Evolutionary conservation across 179 eudicot genomes (phyloP).

Genomic region (Sideroxylon spinosum): DNA sequence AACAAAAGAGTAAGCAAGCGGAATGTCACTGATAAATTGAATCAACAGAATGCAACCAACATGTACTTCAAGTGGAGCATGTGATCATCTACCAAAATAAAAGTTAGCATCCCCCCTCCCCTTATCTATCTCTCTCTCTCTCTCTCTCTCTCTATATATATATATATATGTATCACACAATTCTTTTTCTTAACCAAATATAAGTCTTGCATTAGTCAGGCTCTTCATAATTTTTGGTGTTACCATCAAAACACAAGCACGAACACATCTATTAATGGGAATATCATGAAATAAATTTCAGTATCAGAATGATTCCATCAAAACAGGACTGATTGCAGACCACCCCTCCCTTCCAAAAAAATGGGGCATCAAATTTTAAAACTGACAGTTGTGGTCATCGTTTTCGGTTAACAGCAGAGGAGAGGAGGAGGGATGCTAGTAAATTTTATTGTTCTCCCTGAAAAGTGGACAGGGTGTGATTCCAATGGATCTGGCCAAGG

Average conservation of each 20-base stretch:
- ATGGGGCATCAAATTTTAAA: neutral
- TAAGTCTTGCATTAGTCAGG: neutral
- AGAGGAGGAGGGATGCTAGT: neutral
- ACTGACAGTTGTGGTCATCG: neutral
- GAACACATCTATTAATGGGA: neutral
- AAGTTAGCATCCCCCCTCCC: neutral
- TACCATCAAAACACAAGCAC: neutral
- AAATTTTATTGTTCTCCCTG: neutral
- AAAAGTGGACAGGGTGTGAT: neutral
- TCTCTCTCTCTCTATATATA: no score
- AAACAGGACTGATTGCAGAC: neutral
- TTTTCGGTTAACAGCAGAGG: neutral
- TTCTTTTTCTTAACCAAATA: neutral
- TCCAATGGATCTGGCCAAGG: neutral
- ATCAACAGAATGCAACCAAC: neutral
- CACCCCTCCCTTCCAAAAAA: neutral
- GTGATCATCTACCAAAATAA: neutral
- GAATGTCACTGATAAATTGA: neutral
- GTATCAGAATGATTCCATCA: neutral
- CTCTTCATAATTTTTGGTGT: neutral
- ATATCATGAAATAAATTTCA: neutral
- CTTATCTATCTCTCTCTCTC: neutral
- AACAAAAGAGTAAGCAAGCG: conserved; percentile 11
- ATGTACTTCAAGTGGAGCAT: neutral
- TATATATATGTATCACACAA: neutral